Conservation (phyloP, 1,284 basidiomycete genomes). For the Apiotrichum brassicae region DNA sequence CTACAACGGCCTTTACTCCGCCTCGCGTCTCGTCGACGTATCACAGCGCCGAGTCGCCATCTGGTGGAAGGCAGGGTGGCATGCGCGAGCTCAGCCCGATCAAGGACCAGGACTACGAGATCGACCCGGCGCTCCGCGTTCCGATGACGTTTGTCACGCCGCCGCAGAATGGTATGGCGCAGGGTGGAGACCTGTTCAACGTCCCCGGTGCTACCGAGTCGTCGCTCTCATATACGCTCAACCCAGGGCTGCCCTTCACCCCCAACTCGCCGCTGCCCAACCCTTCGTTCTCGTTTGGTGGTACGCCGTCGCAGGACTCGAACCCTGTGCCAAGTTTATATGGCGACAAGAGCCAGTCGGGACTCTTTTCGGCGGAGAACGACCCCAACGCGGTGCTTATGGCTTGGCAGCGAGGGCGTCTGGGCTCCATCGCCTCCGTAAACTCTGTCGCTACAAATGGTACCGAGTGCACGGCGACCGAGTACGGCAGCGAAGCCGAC, state of each 20-base stretch:
- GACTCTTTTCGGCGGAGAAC: not conserved
- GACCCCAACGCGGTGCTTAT: constrained; percentile 22
- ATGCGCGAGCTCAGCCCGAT: constrained; percentile 33
- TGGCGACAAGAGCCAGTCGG: not conserved
- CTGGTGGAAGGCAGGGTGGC: not conserved
- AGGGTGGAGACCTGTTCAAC: not conserved
- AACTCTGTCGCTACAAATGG: constrained; percentile 24
- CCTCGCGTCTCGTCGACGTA: constrained; percentile 18
- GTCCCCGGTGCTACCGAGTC: not conserved
- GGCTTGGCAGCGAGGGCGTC: constrained; percentile 32
- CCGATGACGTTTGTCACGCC: constrained; percentile 8
- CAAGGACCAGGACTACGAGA: constrained; percentile 30
- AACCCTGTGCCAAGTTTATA: not conserved
- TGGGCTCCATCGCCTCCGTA: constrained; percentile 31
- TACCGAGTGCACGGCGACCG: constrained; percentile 16
- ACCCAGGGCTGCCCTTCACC: constrained; percentile 20
- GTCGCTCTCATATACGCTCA: constrained; percentile 8
- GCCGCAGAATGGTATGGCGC: not conserved
- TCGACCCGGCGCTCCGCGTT: constrained; percentile 16
- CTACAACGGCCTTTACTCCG: constrained; percentile 40
- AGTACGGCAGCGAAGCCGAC: constrained; percentile 23
- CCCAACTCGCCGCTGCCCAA: constrained; percentile 35
- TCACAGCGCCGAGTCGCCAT: not conserved
- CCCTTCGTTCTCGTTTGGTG: constrained; percentile 40
- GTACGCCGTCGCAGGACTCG: constrained; percentile 2